phyloP scores from a whole-genome alignment of 2,329 filamentous ascomycete genomes.

The Blastomyces gilchristii region DNA sequence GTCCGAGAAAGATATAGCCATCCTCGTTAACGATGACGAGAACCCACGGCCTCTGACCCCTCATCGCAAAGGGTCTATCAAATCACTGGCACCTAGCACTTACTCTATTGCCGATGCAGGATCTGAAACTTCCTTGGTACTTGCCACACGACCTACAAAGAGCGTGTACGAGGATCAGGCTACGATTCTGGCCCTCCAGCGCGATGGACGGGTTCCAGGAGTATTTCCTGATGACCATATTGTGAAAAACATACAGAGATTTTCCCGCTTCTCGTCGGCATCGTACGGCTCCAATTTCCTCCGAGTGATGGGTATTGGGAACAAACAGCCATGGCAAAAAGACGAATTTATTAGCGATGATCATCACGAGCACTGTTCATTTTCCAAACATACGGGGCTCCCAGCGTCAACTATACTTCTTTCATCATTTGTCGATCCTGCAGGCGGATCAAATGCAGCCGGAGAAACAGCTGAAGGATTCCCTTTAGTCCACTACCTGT shows the following conservation, averaged over 20 bases:
- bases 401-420: conserved; percentile 44
- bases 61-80: conserved; percentile 22
- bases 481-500: conserved; percentile 63
- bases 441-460: conserved; percentile 55
- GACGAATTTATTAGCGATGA: conserved; percentile 31
- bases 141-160: conserved; percentile 33
- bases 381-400: conserved; percentile 37
- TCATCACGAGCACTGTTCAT: conserved; percentile 37
- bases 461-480: conserved; percentile 57
- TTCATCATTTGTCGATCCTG: conserved; percentile 60
- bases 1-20: conserved; percentile 32
- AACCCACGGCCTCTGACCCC: conserved; percentile 18
- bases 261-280: conserved; percentile 39
- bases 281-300: conserved; percentile 40
- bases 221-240: conserved; percentile 39
- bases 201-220: conserved; percentile 36
- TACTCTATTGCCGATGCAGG: conserved; percentile 38
- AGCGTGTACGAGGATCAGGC: conserved; percentile 38
- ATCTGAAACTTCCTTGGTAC: conserved; percentile 36
- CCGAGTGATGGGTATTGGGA: conserved; percentile 37
- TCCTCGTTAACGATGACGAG: conserved; percentile 25
- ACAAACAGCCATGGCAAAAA: conserved; percentile 24
- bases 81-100: conserved; percentile 36
- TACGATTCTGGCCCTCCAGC: conserved; percentile 34
- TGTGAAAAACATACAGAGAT: conserved; percentile 37